These are phyloP conservation scores for Colletotrichum tofieldiae DNA, from an alignment of 2,329 filamentous ascomycete species.

Conservation along the genomic window DNA sequence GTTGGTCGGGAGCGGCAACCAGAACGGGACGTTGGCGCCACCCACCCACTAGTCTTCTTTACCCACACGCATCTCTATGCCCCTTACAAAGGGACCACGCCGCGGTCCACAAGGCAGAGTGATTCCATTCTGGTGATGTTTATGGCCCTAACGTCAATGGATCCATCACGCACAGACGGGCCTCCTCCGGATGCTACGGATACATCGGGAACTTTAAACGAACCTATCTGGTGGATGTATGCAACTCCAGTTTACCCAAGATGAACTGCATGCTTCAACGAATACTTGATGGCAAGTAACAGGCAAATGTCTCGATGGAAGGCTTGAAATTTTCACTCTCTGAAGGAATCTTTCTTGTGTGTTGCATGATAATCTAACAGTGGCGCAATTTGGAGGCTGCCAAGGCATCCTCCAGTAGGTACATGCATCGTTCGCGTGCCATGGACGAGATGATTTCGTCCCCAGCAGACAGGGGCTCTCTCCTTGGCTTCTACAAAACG, in stretches of 20 bases:
- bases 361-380: not conserved
- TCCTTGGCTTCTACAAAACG: not conserved
- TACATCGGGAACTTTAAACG: conserved; percentile 30
- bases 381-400: not conserved
- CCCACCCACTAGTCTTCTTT: not conserved
- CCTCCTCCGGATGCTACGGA: conserved; percentile 18
- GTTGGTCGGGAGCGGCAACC: conserved; percentile 4
- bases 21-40: conserved; percentile 22
- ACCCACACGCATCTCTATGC: too few relatives aligned
- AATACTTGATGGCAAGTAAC: not conserved
- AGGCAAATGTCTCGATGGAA: not conserved
- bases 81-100: conserved; percentile 9
- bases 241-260: conserved; percentile 11
- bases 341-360: not conserved
- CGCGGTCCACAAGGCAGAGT: conserved; percentile 5
- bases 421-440: not conserved
- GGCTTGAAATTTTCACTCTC: not conserved
- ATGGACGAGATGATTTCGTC: not conserved
- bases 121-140: not conserved
- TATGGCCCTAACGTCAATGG: conserved; percentile 13
- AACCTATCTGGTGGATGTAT: not conserved
- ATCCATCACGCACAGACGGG: conserved; percentile 20
- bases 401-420: not conserved
- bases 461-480: not conserved
- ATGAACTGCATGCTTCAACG: conserved; percentile 14